phyloP scores from a whole-genome alignment of 1,139 yeast genomes.

The Casaregolazyma suthepensis region DNA sequence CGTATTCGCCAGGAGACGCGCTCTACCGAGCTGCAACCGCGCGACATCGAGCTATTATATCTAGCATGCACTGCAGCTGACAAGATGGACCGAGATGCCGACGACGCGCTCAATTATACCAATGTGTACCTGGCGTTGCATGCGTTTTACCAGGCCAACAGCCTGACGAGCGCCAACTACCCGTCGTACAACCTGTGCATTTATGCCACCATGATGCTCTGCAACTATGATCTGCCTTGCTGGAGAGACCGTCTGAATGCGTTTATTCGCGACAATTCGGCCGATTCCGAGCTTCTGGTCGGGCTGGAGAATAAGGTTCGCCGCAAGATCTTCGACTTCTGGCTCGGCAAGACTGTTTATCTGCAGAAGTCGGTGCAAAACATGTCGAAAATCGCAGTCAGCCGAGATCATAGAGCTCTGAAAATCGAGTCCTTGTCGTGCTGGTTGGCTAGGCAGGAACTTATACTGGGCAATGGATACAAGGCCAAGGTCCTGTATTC shows the following conservation, averaged over 20 bases:
- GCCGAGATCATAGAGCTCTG: conserved; percentile 11
- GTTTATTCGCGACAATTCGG: conserved; percentile 17
- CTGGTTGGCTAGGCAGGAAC: conserved; percentile 8
- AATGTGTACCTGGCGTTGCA: conserved; percentile 23
- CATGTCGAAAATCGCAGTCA: conserved; percentile 10
- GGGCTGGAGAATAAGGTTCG: neutral
- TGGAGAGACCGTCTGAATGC: conserved; percentile 19
- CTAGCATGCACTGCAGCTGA: conserved; percentile 23
- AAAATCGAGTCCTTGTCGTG: conserved; percentile 11
- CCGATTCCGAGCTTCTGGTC: conserved; percentile 8
- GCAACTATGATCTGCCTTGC: conserved; percentile 16
- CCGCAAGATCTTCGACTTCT: conserved; percentile 8
- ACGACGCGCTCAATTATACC: conserved; percentile 13
- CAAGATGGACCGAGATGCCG: conserved; percentile 4
- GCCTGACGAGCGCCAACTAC: conserved; percentile 13
- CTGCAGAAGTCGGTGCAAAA: conserved; percentile 2
- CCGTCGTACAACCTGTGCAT: conserved; percentile 19
- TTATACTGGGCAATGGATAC: neutral
- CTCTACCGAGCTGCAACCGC: neutral
- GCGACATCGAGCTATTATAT: conserved; percentile 20
- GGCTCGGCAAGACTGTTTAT: conserved; percentile 11
- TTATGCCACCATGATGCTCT: conserved; percentile 18
- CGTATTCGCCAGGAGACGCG: neutral
- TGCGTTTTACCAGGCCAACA: conserved; percentile 20
- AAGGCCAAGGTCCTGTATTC: neutral